Conservation (phyloP, 225 moss, liverwort and hornwort species). For the Sphagnum contortum region DNA sequence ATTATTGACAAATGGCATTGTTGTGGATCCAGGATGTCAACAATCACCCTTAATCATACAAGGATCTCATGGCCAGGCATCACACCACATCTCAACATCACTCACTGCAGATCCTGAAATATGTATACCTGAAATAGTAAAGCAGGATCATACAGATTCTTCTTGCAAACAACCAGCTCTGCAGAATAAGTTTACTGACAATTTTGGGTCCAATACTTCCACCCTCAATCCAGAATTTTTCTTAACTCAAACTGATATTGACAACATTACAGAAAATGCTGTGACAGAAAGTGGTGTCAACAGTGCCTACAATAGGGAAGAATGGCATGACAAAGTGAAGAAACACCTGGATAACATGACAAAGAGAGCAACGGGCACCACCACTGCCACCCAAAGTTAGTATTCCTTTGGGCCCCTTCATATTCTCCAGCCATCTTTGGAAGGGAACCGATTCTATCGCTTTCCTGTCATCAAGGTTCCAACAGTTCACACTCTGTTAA, state of each 20-base stretch:
- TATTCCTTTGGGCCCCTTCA: conserved; percentile 71
- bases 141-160: too few relatives aligned
- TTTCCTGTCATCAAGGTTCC: conserved; percentile 25
- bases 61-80: too few relatives aligned
- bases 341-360: conserved; percentile 66
- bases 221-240: too few relatives aligned
- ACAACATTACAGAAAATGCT: too few relatives aligned
- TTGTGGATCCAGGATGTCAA: conserved; percentile 2
- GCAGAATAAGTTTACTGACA: too few relatives aligned
- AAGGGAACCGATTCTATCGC: conserved; percentile 60
- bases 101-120: background rate
- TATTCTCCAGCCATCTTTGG: conserved; percentile 57
- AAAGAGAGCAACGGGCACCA: conserved; percentile 54
- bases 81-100: background rate
- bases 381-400: conserved; percentile 61
- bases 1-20: conserved; percentile 3
- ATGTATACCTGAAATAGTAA: too few relatives aligned
- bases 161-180: too few relatives aligned
- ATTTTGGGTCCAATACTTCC: too few relatives aligned
- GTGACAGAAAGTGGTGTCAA: too few relatives aligned
- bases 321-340: background rate
- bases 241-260: too few relatives aligned
- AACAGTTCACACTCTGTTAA: too few relatives aligned
- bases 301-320: too few relatives aligned
- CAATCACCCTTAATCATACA: background rate